Evolutionary conservation across 345 rosid genomes (phyloP).

Genomic region (Melastoma malabathricum): DNA sequence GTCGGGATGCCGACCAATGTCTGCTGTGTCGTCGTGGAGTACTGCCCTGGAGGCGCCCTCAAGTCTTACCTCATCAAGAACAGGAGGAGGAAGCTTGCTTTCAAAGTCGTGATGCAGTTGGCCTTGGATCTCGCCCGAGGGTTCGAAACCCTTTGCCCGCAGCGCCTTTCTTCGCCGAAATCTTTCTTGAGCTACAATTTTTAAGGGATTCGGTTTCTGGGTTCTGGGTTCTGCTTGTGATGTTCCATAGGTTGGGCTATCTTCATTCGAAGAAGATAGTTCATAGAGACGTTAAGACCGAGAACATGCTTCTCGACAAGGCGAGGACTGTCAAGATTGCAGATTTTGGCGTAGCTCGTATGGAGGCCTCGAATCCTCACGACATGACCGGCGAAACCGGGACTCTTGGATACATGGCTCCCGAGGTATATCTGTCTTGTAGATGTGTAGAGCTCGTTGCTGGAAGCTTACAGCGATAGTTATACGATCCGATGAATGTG

Average conservation of each 20-base stretch:
- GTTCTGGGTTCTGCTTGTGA: neutral
- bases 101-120: conserved; percentile 81
- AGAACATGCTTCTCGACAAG: conserved; percentile 93
- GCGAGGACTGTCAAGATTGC: conserved; percentile 79
- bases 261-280: conserved; percentile 85
- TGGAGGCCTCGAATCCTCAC: conserved; percentile 93
- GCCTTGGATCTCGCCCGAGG: conserved; percentile 96
- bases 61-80: conserved; percentile 86
- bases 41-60: conserved; percentile 86
- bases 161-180: neutral
- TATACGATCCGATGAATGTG: conserved; percentile 1
- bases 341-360: conserved; percentile 95
- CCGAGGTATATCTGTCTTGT: conserved; percentile 43
- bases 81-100: conserved; percentile 79
- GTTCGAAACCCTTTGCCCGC: conserved; percentile 30
- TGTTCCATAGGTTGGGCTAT: conserved; percentile 63
- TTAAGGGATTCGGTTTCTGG: conserved; percentile 2
- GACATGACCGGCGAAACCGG: conserved; percentile 99
- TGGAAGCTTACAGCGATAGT: too few relatives aligned
- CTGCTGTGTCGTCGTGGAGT: conserved; percentile 91
- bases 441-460: too few relatives aligned
- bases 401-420: conserved; percentile 99
- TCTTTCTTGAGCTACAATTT: neutral
- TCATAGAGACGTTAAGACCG: conserved; percentile 97
- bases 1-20: conserved; percentile 75